Percentiles rank a stretch among this genome's conserved stretches.
Conservation (phyloP, 805 yeast genomes). For the Metschnikowia bowlesiae region DNA sequence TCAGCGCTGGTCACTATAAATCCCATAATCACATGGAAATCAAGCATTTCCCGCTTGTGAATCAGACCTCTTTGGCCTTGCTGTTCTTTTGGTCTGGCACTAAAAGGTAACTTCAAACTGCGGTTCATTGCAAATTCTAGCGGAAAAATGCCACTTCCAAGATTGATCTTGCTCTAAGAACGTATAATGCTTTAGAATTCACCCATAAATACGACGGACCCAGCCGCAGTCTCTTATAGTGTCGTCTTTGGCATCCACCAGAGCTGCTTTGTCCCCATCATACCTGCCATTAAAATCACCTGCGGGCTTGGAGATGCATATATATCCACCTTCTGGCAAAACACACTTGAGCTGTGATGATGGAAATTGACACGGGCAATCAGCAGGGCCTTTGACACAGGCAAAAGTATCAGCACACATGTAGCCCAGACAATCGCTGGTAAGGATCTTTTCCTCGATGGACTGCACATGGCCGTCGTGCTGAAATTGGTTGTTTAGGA, state of each 20-base stretch:
- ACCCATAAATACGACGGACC: constrained; percentile 59
- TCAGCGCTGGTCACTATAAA: too few species aligned
- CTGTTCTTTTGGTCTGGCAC: too few species aligned
- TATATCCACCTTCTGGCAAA: constrained; percentile 62
- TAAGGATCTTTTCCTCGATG: constrained; percentile 36
- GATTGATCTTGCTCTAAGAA: too few species aligned
- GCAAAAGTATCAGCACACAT: constrained; percentile 78
- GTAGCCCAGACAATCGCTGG: constrained; percentile 54
- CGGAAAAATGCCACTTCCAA: too few species aligned
- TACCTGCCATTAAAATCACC: constrained; percentile 30
- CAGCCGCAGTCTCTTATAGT: constrained; percentile 74
- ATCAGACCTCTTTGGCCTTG: too few species aligned
- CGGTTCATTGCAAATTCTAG: too few species aligned
- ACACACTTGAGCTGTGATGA: constrained; percentile 78
- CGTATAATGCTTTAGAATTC: background rate
- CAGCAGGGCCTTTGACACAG: constrained; percentile 65
- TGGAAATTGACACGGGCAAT: constrained; percentile 91
- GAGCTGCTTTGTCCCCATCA: constrained; percentile 40
- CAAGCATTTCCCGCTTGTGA: too few species aligned
- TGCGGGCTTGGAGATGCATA: constrained; percentile 84
- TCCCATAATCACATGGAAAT: too few species aligned
- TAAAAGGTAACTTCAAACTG: too few species aligned
- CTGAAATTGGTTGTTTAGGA: constrained; percentile 20
- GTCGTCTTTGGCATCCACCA: constrained; percentile 48
- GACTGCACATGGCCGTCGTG: constrained; percentile 15